These are phyloP conservation scores for Yarrowia sp. DNA, from an alignment of 805 yeast species.

Conservation along the genomic window DNA sequence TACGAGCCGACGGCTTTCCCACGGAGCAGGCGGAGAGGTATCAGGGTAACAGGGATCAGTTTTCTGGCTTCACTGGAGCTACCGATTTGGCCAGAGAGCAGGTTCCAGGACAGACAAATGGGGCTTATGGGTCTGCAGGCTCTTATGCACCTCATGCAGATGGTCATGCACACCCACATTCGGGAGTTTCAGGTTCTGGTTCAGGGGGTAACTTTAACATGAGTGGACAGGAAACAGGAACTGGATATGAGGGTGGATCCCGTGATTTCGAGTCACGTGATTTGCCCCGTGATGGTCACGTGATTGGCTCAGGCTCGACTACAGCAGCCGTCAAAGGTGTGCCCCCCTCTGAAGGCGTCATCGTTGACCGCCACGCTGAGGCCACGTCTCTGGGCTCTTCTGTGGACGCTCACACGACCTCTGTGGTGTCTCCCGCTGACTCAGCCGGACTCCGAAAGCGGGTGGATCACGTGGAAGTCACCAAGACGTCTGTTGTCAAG, in stretches of 20 bases:
- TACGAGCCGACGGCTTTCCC: constrained; percentile 16
- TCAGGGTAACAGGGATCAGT: neutral
- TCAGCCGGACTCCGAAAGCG: constrained; percentile 17
- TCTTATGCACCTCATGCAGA: too few relatives aligned
- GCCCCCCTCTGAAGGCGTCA: constrained; percentile 2
- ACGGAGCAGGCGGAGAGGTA: neutral
- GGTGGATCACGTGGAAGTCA: neutral
- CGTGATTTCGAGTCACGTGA: too few relatives aligned
- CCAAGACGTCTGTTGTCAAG: neutral
- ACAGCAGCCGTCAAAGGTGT: constrained; percentile 21
- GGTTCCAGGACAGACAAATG: too few relatives aligned
- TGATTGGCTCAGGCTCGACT: constrained; percentile 13
- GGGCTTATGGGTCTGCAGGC: too few relatives aligned
- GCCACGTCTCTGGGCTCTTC: constrained; percentile 25
- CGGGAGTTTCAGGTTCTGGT: too few relatives aligned
- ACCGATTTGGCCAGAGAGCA: neutral
- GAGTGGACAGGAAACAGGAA: too few relatives aligned
- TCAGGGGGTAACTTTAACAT: too few relatives aligned
- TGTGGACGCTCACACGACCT: constrained; percentile 10
- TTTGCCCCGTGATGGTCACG: neutral
- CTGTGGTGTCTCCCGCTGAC: neutral
- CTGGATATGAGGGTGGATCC: too few relatives aligned
- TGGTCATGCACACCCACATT: too few relatives aligned
- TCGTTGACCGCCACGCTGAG: neutral
- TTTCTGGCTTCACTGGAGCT: neutral